Evolutionary conservation across 306 rosid species (phyloP).

Genomic region (Psophocarpus tetragonolobus): DNA sequence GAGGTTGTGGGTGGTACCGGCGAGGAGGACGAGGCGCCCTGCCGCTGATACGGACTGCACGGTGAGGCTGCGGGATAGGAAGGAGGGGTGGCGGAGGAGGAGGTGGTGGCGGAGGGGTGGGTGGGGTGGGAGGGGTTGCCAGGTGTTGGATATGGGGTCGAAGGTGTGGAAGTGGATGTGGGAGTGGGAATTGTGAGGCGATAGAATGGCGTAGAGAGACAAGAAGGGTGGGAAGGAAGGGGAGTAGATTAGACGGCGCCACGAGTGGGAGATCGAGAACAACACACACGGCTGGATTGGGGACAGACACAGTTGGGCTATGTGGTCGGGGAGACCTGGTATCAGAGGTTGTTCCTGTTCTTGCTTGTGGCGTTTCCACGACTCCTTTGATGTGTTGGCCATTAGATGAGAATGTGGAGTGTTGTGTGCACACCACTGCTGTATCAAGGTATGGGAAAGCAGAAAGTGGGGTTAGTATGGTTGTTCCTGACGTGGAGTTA

Average conservation of each 20-base stretch:
- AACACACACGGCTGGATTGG: conserved; percentile 46
- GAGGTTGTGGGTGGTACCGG: conserved; percentile 65
- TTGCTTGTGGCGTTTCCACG: conserved; percentile 33
- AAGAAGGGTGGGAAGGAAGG: conserved; percentile 76
- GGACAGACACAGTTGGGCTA: conserved; percentile 69
- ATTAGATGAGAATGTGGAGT: not conserved
- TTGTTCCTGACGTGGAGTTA: not conserved
- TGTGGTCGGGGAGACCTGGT: conserved; percentile 77
- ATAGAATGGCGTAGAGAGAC: conserved; percentile 64
- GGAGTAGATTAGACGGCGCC: conserved; percentile 74
- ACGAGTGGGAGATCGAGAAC: conserved; percentile 60
- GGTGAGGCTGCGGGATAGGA: conserved; percentile 73
- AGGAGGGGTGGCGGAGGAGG: conserved; percentile 78
- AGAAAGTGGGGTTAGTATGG: not conserved
- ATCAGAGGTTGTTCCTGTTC: conserved; percentile 36
- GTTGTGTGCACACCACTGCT: not conserved
- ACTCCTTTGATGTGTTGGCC: conserved; percentile 5
- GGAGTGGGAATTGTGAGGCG: not conserved
- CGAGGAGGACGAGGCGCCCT: conserved; percentile 63
- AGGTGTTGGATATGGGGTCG: conserved; percentile 61
- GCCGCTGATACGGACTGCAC: conserved; percentile 62
- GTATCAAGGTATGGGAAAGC: too few species aligned
- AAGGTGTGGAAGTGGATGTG: conserved; percentile 36
- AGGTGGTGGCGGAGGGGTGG: conserved; percentile 51
- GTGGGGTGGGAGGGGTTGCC: conserved; percentile 58